Evolutionary conservation across 164 flowering plant genomes (phyloP).

Genomic region (Berberis thunbergii): DNA sequence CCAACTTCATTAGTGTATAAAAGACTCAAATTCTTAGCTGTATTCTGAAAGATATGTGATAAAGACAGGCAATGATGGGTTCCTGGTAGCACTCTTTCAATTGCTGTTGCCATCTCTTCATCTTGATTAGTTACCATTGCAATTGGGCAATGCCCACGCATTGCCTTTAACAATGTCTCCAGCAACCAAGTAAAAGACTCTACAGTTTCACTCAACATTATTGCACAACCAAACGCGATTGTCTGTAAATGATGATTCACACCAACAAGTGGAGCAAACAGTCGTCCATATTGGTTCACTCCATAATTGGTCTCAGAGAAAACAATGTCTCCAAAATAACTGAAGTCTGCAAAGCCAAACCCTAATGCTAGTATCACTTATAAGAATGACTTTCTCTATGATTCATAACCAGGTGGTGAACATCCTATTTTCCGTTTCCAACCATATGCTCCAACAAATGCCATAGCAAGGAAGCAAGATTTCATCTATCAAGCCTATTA

Average conservation of each 20-base stretch:
- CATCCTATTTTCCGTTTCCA: too few species aligned
- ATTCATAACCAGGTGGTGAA: too few species aligned
- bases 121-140: constrained; percentile 12
- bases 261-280: constrained; percentile 14
- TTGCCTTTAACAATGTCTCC: constrained; percentile 12
- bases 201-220: constrained; percentile 10
- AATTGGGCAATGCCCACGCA: constrained; percentile 10
- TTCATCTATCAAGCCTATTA: too few species aligned
- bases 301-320: constrained; percentile 11
- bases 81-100: constrained; percentile 13
- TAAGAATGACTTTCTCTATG: too few species aligned
- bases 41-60: constrained; percentile 8
- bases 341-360: too few species aligned
- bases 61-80: constrained; percentile 12
- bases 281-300: constrained; percentile 10
- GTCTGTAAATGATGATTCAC: constrained; percentile 15
- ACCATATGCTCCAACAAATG: too few species aligned
- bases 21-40: constrained; percentile 13
- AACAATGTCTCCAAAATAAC: constrained; percentile 14
- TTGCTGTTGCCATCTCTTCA: constrained; percentile 13
- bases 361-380: too few species aligned
- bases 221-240: constrained; percentile 16
- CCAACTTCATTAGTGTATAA: constrained; percentile 8
- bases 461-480: too few species aligned
- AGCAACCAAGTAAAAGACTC: constrained; percentile 14